Evolutionary conservation across 1,284 basidiomycete genomes (phyloP).

Genomic region (Mrakiaceae sp.): DNA sequence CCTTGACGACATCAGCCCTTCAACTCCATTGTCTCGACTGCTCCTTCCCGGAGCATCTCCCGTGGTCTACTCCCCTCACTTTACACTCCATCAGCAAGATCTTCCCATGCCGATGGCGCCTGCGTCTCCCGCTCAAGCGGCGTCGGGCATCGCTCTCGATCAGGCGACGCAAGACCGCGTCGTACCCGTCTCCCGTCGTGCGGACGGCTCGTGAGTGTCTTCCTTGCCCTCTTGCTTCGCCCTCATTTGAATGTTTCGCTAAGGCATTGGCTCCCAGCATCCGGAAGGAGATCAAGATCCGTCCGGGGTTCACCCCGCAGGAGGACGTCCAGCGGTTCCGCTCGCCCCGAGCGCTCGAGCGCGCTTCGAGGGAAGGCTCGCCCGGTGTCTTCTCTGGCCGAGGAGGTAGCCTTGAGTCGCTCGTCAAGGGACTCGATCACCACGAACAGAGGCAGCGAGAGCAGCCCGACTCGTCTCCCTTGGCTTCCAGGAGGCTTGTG

Average conservation of each 20-base stretch:
- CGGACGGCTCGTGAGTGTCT: neutral
- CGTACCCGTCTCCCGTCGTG: neutral
- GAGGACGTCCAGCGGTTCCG: slow-evolving; percentile 83
- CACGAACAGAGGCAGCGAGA: neutral
- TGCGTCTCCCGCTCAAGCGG: too few relatives aligned
- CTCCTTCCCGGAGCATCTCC: too few relatives aligned
- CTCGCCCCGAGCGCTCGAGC: slow-evolving; percentile 41
- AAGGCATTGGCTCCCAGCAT: neutral
- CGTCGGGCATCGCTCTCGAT: neutral
- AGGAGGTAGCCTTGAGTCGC: neutral
- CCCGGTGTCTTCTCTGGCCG: neutral
- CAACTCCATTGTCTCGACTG: too few relatives aligned
- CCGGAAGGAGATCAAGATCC: slow-evolving; percentile 78
- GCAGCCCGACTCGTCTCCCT: neutral
- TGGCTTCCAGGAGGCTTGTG: too few relatives aligned
- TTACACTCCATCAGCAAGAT: too few relatives aligned
- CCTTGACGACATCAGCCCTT: too few relatives aligned
- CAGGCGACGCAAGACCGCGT: neutral
- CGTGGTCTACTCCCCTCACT: too few relatives aligned
- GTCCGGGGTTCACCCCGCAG: slow-evolving; percentile 87
- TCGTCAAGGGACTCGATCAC: neutral
- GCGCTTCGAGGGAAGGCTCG: slow-evolving; percentile 1
- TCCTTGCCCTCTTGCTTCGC: neutral
- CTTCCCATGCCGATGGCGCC: too few relatives aligned
- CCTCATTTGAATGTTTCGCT: neutral